Base-by-base conservation (phyloP, 2,329 filamentous ascomycete genomes). In the Scytalidium lignicola region DNA sequence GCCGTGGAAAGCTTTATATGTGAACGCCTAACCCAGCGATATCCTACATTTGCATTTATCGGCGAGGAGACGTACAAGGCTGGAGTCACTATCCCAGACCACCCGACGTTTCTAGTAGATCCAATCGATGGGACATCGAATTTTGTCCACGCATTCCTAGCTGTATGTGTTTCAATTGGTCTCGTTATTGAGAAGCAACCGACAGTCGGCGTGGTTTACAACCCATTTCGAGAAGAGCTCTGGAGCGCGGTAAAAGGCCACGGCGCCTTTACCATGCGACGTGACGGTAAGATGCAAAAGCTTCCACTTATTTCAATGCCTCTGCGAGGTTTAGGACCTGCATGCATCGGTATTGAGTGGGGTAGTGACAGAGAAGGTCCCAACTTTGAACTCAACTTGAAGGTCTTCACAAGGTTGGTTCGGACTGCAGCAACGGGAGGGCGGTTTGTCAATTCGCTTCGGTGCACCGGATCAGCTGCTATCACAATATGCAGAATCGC, bases 91-190 rank as follows among this genome's bases (percentile, higher is more conserved):
- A 71, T 90, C 44, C 82, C 79, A 1, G 65, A 74, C 26, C 75
- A 75, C 17, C 86, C 86, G 1, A 90, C 86, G 32, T 90, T 90
- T 68, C 76, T 90, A 61, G 83, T 87, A 54, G 86, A 90, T 64
- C 86, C 86, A 41, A 90, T 90, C 59, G 86, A 90, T 69, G 86
- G 85, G 63, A 89, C 80, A 5, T 88, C 83, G 44, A 90, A 90
- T 74, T 89, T 90, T 62, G 78, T 90, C 48, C 86, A 90, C 69
- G 78, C 76, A 18, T 83, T 88, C 67, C 84, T 84, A 7, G 76
- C 80, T 61, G 84, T 86, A 51, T 86, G 82, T 70, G 82, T 90
- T 69, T 88, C 84, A 13, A 79, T 90, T 37, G 86, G 86, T 45
- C 74, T 90, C 49, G 76, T 83, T 46, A 68, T 88, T 51, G 68